phyloP scores from a whole-genome alignment of 768 basidiomycete species.

The Gelatoporia subvermispora region DNA sequence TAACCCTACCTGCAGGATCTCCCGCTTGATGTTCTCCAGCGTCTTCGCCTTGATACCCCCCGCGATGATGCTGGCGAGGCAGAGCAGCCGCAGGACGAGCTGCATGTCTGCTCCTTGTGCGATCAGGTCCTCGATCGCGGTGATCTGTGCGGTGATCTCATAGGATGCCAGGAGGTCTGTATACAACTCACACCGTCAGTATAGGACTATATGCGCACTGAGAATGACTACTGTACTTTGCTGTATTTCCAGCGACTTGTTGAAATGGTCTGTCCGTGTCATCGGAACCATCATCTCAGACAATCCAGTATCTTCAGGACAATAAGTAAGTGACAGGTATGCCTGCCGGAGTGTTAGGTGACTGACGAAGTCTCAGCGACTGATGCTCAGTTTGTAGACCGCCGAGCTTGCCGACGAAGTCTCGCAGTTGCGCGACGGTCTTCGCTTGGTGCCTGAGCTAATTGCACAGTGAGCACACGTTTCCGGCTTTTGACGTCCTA shows the following conservation, averaged over 20 bases:
- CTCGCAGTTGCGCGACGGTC: constrained; percentile 85
- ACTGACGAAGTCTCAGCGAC: constrained; percentile 81
- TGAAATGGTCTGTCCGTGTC: constrained; percentile 84
- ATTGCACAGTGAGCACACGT: constrained; percentile 2
- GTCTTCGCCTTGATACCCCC: constrained; percentile 86
- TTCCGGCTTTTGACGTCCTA: background rate
- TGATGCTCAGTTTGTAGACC: constrained; percentile 92
- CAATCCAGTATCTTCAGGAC: constrained; percentile 74
- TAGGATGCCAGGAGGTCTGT: constrained; percentile 93
- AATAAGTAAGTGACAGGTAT: constrained; percentile 4
- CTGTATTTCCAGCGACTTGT: constrained; percentile 89
- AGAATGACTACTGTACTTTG: constrained; percentile 55
- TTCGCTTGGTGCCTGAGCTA: constrained; percentile 84
- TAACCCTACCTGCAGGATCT: constrained; percentile 70
- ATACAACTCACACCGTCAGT: constrained; percentile 2
- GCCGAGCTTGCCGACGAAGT: constrained; percentile 93
- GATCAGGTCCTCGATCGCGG: constrained; percentile 88
- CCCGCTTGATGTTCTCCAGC: constrained; percentile 85
- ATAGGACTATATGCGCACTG: background rate
- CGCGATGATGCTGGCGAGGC: constrained; percentile 77
- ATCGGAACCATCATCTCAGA: constrained; percentile 88
- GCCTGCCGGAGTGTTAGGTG: constrained; percentile 2
- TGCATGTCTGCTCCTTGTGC: constrained; percentile 82
- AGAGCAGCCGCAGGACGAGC: constrained; percentile 72
- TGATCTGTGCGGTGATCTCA: constrained; percentile 72